These are phyloP conservation scores for Beta macrorhiza DNA, from an alignment of 179 eudicot genomes.

Conservation along the genomic window DNA sequence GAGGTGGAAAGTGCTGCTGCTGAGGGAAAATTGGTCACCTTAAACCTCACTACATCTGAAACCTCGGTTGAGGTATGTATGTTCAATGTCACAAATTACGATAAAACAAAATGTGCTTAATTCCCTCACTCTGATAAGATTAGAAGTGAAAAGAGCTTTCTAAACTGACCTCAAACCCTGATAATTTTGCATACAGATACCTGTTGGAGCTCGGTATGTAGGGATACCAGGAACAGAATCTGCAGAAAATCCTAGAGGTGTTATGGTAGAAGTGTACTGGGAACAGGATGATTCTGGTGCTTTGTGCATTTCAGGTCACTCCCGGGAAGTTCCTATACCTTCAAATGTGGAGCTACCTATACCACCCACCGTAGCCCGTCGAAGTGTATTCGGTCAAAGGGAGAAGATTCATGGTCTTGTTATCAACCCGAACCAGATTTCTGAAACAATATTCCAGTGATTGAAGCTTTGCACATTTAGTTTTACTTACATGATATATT, in stretches of 20 bases:
- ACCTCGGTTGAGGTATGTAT: conserved; percentile 58
- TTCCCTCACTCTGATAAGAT: neutral
- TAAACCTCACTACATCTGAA: conserved; percentile 64
- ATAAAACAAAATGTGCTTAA: neutral
- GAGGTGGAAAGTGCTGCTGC: conserved; percentile 85
- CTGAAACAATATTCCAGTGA: conserved; percentile 23
- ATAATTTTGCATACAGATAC: conserved; percentile 50
- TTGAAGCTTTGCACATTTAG: neutral
- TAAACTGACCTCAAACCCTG: neutral
- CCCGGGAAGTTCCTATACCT: conserved; percentile 63
- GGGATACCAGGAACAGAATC: conserved; percentile 80
- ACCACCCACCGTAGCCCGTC: conserved; percentile 13
- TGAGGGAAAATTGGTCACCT: conserved; percentile 65
- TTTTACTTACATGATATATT: neutral
- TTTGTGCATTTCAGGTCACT: conserved; percentile 75
- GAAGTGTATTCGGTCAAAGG: conserved; percentile 31
- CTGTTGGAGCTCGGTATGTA: conserved; percentile 69
- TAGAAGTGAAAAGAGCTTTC: neutral
- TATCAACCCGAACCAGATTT: conserved; percentile 53
- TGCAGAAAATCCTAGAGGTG: conserved; percentile 56
- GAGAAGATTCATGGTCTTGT: conserved; percentile 50
- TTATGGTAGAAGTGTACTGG: conserved; percentile 89
- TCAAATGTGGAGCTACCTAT: conserved; percentile 36
- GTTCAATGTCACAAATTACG: neutral
- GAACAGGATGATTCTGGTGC: conserved; percentile 84